Percentiles rank a stretch among this genome's conserved stretches.
Conservation (phyloP, 345 rosid species). For the Linum tenue region DNA sequence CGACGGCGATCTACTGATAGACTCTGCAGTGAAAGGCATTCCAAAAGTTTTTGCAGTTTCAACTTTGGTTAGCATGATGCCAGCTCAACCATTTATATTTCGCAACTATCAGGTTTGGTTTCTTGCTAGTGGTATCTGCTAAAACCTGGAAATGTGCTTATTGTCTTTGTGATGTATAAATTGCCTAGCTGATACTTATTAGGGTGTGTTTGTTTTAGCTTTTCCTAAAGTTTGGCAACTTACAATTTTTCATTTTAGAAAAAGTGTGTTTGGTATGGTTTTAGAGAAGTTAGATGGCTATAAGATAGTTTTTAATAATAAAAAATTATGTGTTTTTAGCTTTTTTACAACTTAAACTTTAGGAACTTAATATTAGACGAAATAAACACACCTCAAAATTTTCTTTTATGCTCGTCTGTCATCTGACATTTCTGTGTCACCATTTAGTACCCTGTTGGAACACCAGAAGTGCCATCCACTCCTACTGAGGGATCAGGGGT, state of each 20-base stretch:
- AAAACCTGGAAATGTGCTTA: neutral
- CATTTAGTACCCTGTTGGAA: slow-evolving; percentile 82
- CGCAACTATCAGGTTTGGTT: slow-evolving; percentile 87
- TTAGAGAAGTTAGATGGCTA: too few species aligned
- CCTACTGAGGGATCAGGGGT: slow-evolving; percentile 71
- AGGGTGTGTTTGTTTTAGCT: too few species aligned
- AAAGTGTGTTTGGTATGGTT: too few species aligned
- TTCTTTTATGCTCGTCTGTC: slow-evolving; percentile 2
- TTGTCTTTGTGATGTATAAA: neutral
- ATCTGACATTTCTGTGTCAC: slow-evolving; percentile 12
- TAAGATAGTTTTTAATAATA: too few species aligned
- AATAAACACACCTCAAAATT: too few species aligned
- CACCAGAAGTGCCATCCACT: slow-evolving; percentile 72
- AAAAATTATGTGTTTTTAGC: too few species aligned
- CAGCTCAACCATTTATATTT: slow-evolving; percentile 92
- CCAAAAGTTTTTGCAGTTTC: slow-evolving; percentile 95
- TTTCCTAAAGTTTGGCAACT: too few species aligned
- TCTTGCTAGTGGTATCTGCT: slow-evolving; percentile 1
- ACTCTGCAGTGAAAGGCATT: slow-evolving; percentile 78
- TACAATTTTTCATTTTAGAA: too few species aligned
- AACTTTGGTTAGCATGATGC: slow-evolving; percentile 84
- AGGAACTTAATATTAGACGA: too few species aligned
- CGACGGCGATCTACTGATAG: slow-evolving; percentile 89
- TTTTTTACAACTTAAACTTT: too few species aligned
- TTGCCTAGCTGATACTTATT: neutral